These are phyloP conservation scores for Raffaelea albimanens DNA, from an alignment of 2,329 filamentous ascomycete genomes.

Conservation along the genomic window DNA sequence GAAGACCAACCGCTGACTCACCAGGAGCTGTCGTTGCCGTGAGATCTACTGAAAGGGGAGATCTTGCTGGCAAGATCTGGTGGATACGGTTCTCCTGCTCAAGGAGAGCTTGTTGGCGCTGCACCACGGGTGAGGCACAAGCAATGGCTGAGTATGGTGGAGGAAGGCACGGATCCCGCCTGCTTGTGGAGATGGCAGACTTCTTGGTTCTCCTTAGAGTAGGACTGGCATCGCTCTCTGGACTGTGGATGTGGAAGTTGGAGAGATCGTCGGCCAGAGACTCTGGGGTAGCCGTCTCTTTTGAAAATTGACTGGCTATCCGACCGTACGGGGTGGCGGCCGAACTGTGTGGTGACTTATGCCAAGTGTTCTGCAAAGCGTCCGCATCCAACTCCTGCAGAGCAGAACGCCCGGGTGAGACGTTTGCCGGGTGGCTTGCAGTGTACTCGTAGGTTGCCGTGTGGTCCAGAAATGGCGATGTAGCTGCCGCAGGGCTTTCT, in stretches of 20 bases:
- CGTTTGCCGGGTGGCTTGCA: no score
- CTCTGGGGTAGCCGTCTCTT: slow-evolving; percentile 17
- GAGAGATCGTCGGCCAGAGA: slow-evolving; percentile 22
- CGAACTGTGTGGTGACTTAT: not conserved
- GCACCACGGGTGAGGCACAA: no score
- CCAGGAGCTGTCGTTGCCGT: no score
- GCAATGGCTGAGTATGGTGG: no score
- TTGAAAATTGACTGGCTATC: no score
- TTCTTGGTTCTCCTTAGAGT: not conserved
- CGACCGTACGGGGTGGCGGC: not conserved
- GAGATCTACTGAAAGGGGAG: not conserved
- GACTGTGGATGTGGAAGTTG: slow-evolving; percentile 21
- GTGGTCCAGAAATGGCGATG: not conserved
- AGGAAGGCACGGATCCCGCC: no score
- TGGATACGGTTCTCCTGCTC: no score
- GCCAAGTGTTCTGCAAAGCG: slow-evolving; percentile 4
- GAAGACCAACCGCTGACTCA: no score
- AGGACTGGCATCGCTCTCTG: not conserved
- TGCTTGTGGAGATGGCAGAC: not conserved
- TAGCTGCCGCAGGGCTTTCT: no score
- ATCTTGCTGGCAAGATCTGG: not conserved
- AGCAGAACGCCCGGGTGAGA: slow-evolving; percentile 1
- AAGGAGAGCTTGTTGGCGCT: no score
- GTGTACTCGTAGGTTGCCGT: not conserved
- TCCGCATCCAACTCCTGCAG: slow-evolving; percentile 7